Evolutionary conservation across 1,284 basidiomycete genomes (phyloP).

Genomic region (Ustilago curta): DNA sequence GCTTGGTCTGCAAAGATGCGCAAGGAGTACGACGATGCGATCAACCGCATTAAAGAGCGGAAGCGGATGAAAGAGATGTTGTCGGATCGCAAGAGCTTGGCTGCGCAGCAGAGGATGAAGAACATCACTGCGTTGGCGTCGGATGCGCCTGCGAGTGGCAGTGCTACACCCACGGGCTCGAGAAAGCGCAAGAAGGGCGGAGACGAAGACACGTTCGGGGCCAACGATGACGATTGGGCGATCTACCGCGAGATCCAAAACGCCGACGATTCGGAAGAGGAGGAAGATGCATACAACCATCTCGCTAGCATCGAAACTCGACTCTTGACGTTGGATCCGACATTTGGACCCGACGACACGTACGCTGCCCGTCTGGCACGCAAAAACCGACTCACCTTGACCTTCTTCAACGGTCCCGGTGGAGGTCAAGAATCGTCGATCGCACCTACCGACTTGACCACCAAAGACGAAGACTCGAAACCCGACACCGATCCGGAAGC

Average conservation of each 20-base stretch:
- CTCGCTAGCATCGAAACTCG: constrained; percentile 83
- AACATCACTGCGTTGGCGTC: constrained; percentile 91
- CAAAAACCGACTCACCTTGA: constrained; percentile 84
- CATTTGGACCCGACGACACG: constrained; percentile 84
- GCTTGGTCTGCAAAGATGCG: constrained; percentile 60
- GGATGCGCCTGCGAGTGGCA: constrained; percentile 69
- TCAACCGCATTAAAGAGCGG: constrained; percentile 86
- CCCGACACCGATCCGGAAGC: constrained; percentile 67
- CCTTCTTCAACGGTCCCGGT: constrained; percentile 76
- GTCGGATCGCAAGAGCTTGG: constrained; percentile 90
- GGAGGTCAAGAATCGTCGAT: constrained; percentile 40
- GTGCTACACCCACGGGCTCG: constrained; percentile 29
- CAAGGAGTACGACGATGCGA: constrained; percentile 72
- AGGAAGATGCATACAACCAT: constrained; percentile 87
- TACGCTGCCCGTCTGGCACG: constrained; percentile 81
- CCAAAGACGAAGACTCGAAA: constrained; percentile 72
- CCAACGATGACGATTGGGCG: constrained; percentile 95
- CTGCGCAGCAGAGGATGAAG: constrained; percentile 96
- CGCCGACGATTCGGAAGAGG: constrained; percentile 89
- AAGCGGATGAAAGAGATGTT: constrained; percentile 84
- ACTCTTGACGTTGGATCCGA: constrained; percentile 84
- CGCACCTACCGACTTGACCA: constrained; percentile 6
- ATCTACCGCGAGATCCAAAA: constrained; percentile 96
- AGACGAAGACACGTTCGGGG: constrained; percentile 91
- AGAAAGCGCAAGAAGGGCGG: constrained; percentile 58